Base-by-base conservation (phyloP, 495 filamentous ascomycete genomes). In the Penicillium crystallinum region DNA sequence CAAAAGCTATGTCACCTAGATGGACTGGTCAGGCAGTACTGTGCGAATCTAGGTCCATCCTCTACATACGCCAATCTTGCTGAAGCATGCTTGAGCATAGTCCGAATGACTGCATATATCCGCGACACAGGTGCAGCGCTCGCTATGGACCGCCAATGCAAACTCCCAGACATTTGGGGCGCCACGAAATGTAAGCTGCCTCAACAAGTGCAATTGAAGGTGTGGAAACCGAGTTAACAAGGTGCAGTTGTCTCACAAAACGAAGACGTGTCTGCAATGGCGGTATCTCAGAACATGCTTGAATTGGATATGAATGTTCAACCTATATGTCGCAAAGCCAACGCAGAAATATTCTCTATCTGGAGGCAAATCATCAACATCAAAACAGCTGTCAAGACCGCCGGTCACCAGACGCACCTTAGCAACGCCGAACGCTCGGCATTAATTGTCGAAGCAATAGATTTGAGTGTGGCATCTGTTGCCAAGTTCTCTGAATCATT, bases 71-170 rank as follows among this genome's bases (percentile, higher is more conserved):
- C 33, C 19, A 31, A 41, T 31, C 51, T 62, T 14, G 31, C 49
- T 22, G 54, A 65, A 21, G 49, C 62, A n/a, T 62, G 62, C 21
- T 43, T 65, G 23, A 57, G 34, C 39, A 37, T 65, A 37, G 22
- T 65, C 15, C 57, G 61, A 6, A 58, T 57, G 61, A 40, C 46
- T 45, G 59, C 36, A 2, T 62, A 63, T 40, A 54, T 65, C 12
- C 63, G 63, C 10, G 59, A 63, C 25, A 60, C 53, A 4, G 63
- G 63, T 5, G 63, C 63, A 19, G 59, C 63, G 14, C 38, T 65
- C 1, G 49, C 51, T 12, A 45, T 43, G 8, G 30, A 55, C 21
- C 49, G 53, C 1, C 36, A 46, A n/a, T 60, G 56, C 27, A 59
- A 39, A 27, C 35, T 63, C 25, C 54, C 57, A 9, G 38, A 49